These are phyloP conservation scores for Blumeria hordei DNA, from an alignment of 2,329 filamentous ascomycete genomes.

Conservation along the genomic window DNA sequence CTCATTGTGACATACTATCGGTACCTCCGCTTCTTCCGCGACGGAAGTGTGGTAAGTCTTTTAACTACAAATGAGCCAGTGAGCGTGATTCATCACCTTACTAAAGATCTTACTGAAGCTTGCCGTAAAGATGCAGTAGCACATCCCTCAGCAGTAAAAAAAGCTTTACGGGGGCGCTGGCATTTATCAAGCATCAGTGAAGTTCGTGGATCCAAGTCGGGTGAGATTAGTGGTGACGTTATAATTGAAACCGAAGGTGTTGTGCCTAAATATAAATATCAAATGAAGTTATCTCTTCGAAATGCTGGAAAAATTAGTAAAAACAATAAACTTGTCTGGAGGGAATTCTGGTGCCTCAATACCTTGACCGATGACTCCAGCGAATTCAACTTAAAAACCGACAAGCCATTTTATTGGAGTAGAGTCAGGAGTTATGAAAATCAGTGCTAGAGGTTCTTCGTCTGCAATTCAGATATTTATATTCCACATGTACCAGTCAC, in stretches of 20 bases:
- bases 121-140: constrained; percentile 8
- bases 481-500: too few species aligned
- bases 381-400: constrained; percentile 43
- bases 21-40: constrained; percentile 83
- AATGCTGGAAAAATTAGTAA: constrained; percentile 36
- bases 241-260: constrained; percentile 73
- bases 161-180: constrained; percentile 43
- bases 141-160: constrained; percentile 27
- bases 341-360: constrained; percentile 80
- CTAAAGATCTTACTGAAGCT: constrained; percentile 35
- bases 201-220: constrained; percentile 11
- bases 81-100: constrained; percentile 73
- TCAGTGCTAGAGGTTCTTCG: constrained; percentile 9
- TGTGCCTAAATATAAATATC: constrained; percentile 55
- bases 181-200: constrained; percentile 20
- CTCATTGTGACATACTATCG: constrained; percentile 97
- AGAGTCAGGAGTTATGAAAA: constrained; percentile 36
- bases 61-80: constrained; percentile 58
- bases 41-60: constrained; percentile 62
- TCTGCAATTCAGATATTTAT: too few species aligned
- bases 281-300: constrained; percentile 52
- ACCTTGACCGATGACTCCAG: constrained; percentile 73
- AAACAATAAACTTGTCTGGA: constrained; percentile 78
- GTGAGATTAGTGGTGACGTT: constrained; percentile 39
- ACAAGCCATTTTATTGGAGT: constrained; percentile 43